Base-by-base conservation (phyloP, 257 asterid species). In the Thymus quinquecostatus region DNA sequence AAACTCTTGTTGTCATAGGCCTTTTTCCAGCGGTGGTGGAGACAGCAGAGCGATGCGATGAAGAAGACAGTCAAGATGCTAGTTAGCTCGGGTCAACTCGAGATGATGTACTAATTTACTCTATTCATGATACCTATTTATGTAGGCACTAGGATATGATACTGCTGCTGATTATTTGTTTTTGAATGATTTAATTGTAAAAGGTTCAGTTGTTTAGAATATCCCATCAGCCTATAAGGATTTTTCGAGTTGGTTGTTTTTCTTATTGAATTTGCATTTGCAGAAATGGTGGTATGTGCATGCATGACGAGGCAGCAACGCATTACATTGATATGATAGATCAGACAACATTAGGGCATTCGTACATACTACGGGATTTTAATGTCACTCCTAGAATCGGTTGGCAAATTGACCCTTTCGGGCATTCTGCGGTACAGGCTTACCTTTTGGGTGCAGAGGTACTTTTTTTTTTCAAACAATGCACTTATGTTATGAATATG, bases 21-120 rank as follows among this genome's bases (percentile, higher is more conserved):
- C 2, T 95, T 95, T 83, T 88, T 95, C 76, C 98, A 95, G 96
- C 91, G 98, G 33, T 95, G 99, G 99, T 95, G 99, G 99, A 82
- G 87, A 53, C 68, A 83, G 21, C 99, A 95, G 82, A 87, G 89
- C 55, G 91, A 87, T 14, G 79, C 41, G 43, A 81, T 79, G 83
- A 88, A 89, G 82, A 77, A 77, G 53, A 86, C 82, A 21, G 98
- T 92, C 33, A 64, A 69, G 75, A 47, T 36, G 72, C 96, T 95
- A 9, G 94, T 95, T 76, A 75, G 66, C 76, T 82, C 86, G 49
- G 99, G 98, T 77, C 98, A 86, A 84, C 99, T 95, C 40, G 99
- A 95, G 88, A 79, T 95, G 72, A 90, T 95, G 99, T 83, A 86
- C 75, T 51, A 38, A 50, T 54, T 48, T 13, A 43, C 60, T 49